phyloP scores from a whole-genome alignment of 805 yeast genomes.

The Hanseniaspora valbyensis region DNA sequence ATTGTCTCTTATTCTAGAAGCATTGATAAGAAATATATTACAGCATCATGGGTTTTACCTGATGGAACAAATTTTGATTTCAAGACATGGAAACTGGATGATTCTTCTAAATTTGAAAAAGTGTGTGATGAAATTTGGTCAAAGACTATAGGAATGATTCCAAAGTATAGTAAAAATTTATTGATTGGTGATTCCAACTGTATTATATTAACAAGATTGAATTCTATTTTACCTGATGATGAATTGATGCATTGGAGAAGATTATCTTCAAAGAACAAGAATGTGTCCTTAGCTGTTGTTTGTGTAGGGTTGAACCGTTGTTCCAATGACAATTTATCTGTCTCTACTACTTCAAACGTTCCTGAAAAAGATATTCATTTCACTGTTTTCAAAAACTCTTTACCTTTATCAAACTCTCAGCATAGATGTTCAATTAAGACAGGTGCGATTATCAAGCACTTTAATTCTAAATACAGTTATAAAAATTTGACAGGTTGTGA shows the following conservation, averaged over 20 bases:
- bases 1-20: slow-evolving; percentile 83
- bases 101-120: slow-evolving; percentile 36
- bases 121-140: slow-evolving; percentile 61
- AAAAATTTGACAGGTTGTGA: slow-evolving; percentile 26
- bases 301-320: slow-evolving; percentile 55
- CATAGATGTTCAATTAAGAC: slow-evolving; percentile 59
- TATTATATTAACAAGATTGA: slow-evolving; percentile 56
- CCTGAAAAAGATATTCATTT: slow-evolving; percentile 45
- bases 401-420: slow-evolving; percentile 60
- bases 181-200: slow-evolving; percentile 35
- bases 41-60: slow-evolving; percentile 84
- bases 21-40: slow-evolving; percentile 69
- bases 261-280: slow-evolving; percentile 45
- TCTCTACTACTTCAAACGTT: too few relatives aligned
- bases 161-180: slow-evolving; percentile 37
- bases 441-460: slow-evolving; percentile 56
- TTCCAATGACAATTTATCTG: slow-evolving; percentile 32
- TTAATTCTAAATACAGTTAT: too few relatives aligned
- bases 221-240: slow-evolving; percentile 69
- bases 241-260: slow-evolving; percentile 72
- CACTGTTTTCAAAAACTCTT: slow-evolving; percentile 45
- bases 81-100: slow-evolving; percentile 50
- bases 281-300: slow-evolving; percentile 54
- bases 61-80: slow-evolving; percentile 52
- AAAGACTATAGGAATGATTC: slow-evolving; percentile 34